phyloP scores from a whole-genome alignment of 441 rosid species.

The Populus hybrid region DNA sequence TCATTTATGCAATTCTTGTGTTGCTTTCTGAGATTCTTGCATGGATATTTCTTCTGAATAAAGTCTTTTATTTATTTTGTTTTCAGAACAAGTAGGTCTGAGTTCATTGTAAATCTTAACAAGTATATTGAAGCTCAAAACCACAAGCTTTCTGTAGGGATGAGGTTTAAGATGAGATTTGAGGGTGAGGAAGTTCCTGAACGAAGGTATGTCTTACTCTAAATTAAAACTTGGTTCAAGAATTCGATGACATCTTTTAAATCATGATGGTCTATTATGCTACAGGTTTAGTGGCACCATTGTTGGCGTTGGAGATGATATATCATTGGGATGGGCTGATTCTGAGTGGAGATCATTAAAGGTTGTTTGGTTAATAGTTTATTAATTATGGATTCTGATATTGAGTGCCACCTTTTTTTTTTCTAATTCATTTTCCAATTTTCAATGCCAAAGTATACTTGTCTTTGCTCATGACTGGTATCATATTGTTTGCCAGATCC shows the following conservation, averaged over 20 bases:
- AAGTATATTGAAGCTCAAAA: conserved; percentile 88
- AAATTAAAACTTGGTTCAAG: conserved; percentile 9
- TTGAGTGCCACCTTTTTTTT: background rate
- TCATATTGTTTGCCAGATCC: conserved; percentile 48
- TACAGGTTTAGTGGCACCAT: conserved; percentile 98
- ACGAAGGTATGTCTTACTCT: conserved; percentile 54
- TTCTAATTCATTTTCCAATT: background rate
- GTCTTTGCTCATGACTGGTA: background rate
- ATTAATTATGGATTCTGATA: background rate
- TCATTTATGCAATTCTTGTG: background rate
- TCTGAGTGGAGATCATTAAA: conserved; percentile 98
- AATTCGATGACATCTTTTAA: conserved; percentile 7
- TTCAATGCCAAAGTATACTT: background rate
- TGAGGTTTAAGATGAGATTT: conserved; percentile 99
- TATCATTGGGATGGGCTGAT: conserved; percentile 72
- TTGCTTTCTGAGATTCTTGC: background rate
- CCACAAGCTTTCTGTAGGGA: conserved; percentile 87
- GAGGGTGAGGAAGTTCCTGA: conserved; percentile 99
- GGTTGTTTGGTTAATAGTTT: conserved; percentile 35
- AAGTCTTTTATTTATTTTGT: background rate
- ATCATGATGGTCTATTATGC: conserved; percentile 2
- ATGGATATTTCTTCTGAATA: background rate
- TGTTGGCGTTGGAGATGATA: conserved; percentile 81
- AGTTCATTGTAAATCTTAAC: conserved; percentile 89
- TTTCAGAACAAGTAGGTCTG: conserved; percentile 90